Evolutionary conservation across 306 rosid species (phyloP), one percentile per base, ranked within the genome.

Genomic region (Alnus glutinosa): DNA sequence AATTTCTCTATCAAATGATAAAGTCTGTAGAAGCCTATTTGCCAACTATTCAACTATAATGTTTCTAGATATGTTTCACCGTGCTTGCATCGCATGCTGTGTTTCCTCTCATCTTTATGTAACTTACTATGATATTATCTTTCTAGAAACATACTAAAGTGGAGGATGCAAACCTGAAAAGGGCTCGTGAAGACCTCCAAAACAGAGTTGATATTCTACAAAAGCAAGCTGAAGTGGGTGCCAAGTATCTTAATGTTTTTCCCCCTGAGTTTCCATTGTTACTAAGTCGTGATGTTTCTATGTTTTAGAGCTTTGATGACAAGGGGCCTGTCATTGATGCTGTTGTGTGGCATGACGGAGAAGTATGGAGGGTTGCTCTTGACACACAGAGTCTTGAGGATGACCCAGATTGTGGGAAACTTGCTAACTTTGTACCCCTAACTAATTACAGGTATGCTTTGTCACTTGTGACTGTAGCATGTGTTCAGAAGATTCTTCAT

Each of bases 311-410:
- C 88, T 95, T 91, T 58, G 92, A 93, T 71, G 99, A 95, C 82
- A 89, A 89, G 83, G 99, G 99, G 61, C 99, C 99, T 47, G 77
- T 84, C 75, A 79, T 95, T 80, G 97, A 95, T 85, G 96, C 98
- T 75, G 94, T 95, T 87, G 98, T 91, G 42, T 95, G 99, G 99
- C 94, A 93, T 75, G 97, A 91, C 81, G 99, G 98, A 83, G 98
- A 93, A 84, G 87, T 89, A 68, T 95, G 99, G 99, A 90, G 97
- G 86, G 97, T 81, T 84, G 97, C 99, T 83, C 83, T 95, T 80
- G 99, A 95, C 82, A 93, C 97, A 54, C 96, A 86, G 61, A 87
- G 88, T 81, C 97, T 95, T 50, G 98, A 91, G 87, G 98, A 95
- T 71, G 89, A 90, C 77, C 86, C 91, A 10, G 86, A 88, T 39